Evolutionary conservation across 2,329 filamentous ascomycete species (phyloP), one percentile per base, ranked within the genome.

Genomic region (Orbilia oligospora): DNA sequence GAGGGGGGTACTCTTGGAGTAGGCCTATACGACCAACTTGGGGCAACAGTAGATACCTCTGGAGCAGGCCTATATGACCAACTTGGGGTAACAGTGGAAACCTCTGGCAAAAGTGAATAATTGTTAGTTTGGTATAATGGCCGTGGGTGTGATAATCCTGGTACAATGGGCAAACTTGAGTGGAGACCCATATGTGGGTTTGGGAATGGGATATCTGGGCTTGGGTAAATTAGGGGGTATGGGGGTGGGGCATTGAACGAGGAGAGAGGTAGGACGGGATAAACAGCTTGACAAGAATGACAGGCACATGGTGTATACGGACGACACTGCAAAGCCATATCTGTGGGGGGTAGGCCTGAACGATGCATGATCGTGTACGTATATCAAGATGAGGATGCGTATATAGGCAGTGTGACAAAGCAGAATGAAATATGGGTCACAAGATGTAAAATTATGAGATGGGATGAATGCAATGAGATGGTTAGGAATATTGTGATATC

Each of bases 101-200:
- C 18, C 14, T 75, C 71, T 75, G 71, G 46, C 6, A 64, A 30
- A 0, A 38, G 5, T 53, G 44, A 36, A 20, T 33, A 48, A 48
- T n/a, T 24, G 71, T 75, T 64, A 75, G 71, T 24, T 38, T 63
- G 71, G 14, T 53, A 68, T 30, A 56, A 46, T 14, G 53, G 20
- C 9, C 24, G 16, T 9, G 38, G 51, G 20, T 38, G 24, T 5
- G 10, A 33, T 38, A 41, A 36, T 36, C 36, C 20, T 5, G 36
- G 18, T 33, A 12, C 3, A 9, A 49, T 36, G 2, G 61, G 44
- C 14, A 48, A 36, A 36, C 22, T 65, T 24, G 41, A 38, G 3
- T 33, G 24, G 20, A 49, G 38, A n/a, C 36, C 22, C 6, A 66
- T 24, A 3, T 73, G 18, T 61, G 53, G 63, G 4, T 64, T 46